Base-by-base conservation (phyloP, 768 basidiomycete species). In the Tubosaeta sp. region DNA sequence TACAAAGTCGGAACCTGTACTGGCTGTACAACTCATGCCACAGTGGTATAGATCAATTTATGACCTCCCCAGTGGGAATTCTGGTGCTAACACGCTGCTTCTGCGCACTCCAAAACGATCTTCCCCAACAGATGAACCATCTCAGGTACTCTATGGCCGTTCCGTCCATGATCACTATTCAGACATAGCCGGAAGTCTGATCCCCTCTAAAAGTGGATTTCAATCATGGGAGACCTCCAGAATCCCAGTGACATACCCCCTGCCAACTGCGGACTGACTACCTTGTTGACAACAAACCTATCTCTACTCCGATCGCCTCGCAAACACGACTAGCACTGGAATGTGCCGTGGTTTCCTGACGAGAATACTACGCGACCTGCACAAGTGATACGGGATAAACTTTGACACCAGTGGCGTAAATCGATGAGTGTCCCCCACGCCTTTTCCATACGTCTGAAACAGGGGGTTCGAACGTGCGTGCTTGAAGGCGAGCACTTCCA, bases 351-450 rank as follows among this genome's bases (percentile, higher is more conserved):
- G 42, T 12, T 13, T 47, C 55, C 49, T 42, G 47, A 53, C 36
- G 51, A 22, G 11, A 54, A 41, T 16, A 6, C 40, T 12, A 29
- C 16, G 29, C 46, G 45, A 34, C 44, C 42, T 48, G 44, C 18
- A 39, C 48, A 34, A 46, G 43, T 39, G 41, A 46, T 29, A 44
- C 44, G 35, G 25, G 36, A 45, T 27, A 25, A 34, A 47, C 16
- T 36, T 52, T 10, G 6, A 19, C 13, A 6, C 29, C 16, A 9
- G 35, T 35, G 55, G 43, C 44, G n/a, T 46, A 19, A 35, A 50
- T 55, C 44, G 31, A 49, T 46, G 31, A 31, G 11, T 41, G 45
- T 49, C 48, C 36, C 42, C 53, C 58, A 63, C 43, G 54, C 54
- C 54, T 35, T 48, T 36, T 56, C 14, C 57, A 21, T 46, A 41